These are phyloP conservation scores for Salvia sclarea DNA, from an alignment of 305 asterid genomes.

Conservation along the genomic window DNA sequence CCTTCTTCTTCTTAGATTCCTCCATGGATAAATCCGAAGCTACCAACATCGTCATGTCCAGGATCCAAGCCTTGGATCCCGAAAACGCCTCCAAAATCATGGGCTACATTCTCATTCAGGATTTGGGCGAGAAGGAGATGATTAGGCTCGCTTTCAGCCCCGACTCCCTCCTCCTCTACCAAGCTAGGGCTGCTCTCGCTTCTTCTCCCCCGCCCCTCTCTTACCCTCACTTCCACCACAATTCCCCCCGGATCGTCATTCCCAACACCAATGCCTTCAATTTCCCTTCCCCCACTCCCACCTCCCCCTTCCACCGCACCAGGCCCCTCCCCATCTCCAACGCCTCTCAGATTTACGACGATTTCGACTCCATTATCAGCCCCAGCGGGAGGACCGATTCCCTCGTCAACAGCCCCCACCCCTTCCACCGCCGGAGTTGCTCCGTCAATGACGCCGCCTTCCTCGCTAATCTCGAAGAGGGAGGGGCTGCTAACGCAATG, in stretches of 20 bases:
- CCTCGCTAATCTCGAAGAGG: slow-evolving; percentile 46
- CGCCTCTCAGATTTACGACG: slow-evolving; percentile 36
- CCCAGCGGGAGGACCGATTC: slow-evolving; percentile 83
- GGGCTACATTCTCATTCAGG: slow-evolving; percentile 84
- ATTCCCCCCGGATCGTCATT: slow-evolving; percentile 52
- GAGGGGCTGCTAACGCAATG: slow-evolving; percentile 36
- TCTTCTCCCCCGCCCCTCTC: slow-evolving; percentile 40
- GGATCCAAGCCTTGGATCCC: slow-evolving; percentile 80
- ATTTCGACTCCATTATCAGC: slow-evolving; percentile 61
- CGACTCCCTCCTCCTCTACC: slow-evolving; percentile 50
- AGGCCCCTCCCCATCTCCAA: slow-evolving; percentile 39
- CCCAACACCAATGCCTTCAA: slow-evolving; percentile 65
- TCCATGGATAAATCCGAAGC: slow-evolving; percentile 90
- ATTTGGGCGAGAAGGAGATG: slow-evolving; percentile 89
- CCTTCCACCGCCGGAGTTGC: slow-evolving; percentile 71
- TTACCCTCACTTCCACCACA: slow-evolving; percentile 50
- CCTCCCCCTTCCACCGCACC: slow-evolving; percentile 48
- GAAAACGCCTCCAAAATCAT: slow-evolving; percentile 89
- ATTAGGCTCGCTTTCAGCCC: slow-evolving; percentile 85
- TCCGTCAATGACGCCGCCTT: slow-evolving; percentile 75
- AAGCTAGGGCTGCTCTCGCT: slow-evolving; percentile 57
- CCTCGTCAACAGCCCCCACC: slow-evolving; percentile 44
- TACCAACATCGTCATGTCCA: slow-evolving; percentile 72
- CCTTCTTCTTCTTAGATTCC: too few species aligned
- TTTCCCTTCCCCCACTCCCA: slow-evolving; percentile 41